Evolutionary conservation across 2,329 filamentous ascomycete species (phyloP), one percentile per base, ranked within the genome.

Genomic region (Daldinia sp.): DNA sequence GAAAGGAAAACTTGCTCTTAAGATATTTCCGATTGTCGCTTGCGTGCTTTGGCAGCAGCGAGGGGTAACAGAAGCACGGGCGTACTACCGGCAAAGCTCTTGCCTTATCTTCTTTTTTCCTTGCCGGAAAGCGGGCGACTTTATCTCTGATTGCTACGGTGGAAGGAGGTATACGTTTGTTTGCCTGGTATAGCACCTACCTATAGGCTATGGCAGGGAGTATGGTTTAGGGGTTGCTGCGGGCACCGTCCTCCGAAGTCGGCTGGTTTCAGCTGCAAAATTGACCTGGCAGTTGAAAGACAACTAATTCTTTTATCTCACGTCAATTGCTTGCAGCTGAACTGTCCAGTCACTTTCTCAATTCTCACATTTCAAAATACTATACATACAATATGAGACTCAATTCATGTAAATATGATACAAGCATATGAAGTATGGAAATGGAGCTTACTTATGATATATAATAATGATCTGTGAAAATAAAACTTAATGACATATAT

Each of bases 221-320:
- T 48, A 15, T 2, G 44, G 26, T 48, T 28, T 35, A 35, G 23
- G 23, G 44, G 44, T 48, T 48, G 13, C 23, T 48, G 20, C 20
- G 9, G 7, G 12, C 20, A 46, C 44, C 56, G 9, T 23, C 57
- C 39, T 67, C 67, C 67, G 67, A 67, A 26, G n/a, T 59, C 67
- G 67, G 67, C 53, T 64, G 64, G 61, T 44, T 48, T 5, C 63
- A 69, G 67, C 67, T 67, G 67, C 35, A 59, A 51, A 51, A 30
- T 35, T 60, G n/a, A 37, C 37, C 18, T 56, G 13, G 1, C 48
- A 33, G 39, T 56, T 58, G 35, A 15, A 10, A 10, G 18, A 41
- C 48, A 30, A 6, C 18, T 53, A 4, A 12, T n/a, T 12, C 28
- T 13, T 15, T 53, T 12, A 7, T 53, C 5, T 10, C 5, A 13